phyloP scores from a whole-genome alignment of 192 early-diverging fungal species.

The Chytriomyces hyalinus region DNA sequence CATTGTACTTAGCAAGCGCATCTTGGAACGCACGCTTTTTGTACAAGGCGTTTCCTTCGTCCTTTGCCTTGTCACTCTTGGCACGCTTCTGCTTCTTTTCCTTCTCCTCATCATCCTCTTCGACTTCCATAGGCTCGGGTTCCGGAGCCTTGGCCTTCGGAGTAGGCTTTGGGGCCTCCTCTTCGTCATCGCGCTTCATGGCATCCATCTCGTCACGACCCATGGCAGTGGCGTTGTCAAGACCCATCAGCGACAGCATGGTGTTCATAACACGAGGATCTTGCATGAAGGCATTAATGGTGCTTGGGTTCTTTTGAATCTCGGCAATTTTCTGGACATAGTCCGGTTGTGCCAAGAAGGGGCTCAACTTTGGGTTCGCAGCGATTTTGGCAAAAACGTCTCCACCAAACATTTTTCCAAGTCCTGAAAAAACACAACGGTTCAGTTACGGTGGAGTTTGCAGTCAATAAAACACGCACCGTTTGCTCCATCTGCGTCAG shows the following conservation, averaged over 20 bases:
- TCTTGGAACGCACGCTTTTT: slow-evolving; percentile 90
- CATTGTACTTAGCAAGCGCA: slow-evolving; percentile 86
- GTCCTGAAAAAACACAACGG: slow-evolving; percentile 29
- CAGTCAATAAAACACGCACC: not conserved
- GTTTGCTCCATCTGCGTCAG: not conserved
- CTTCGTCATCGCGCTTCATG: slow-evolving; percentile 33
- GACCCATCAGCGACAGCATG: slow-evolving; percentile 77
- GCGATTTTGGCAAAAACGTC: slow-evolving; percentile 81
- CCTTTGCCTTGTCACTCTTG: slow-evolving; percentile 74
- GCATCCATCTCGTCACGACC: slow-evolving; percentile 47
- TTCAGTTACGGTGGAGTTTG: not conserved
- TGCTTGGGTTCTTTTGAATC: slow-evolving; percentile 76
- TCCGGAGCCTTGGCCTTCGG: slow-evolving; percentile 37
- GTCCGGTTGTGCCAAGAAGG: slow-evolving; percentile 77
- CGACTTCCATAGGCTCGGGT: slow-evolving; percentile 50
- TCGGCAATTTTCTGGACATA: slow-evolving; percentile 73
- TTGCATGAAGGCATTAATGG: slow-evolving; percentile 68
- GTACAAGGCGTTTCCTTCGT: slow-evolving; percentile 86
- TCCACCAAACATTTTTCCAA: slow-evolving; percentile 76
- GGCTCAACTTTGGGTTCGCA: slow-evolving; percentile 76
- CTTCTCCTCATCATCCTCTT: slow-evolving; percentile 63
- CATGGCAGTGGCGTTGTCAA: slow-evolving; percentile 50
- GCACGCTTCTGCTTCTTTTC: slow-evolving; percentile 72
- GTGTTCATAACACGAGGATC: slow-evolving; percentile 84
- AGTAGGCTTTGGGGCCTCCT: slow-evolving; percentile 32